Conservation (phyloP, 306 rosid genomes). For the Betula pendula region DNA sequence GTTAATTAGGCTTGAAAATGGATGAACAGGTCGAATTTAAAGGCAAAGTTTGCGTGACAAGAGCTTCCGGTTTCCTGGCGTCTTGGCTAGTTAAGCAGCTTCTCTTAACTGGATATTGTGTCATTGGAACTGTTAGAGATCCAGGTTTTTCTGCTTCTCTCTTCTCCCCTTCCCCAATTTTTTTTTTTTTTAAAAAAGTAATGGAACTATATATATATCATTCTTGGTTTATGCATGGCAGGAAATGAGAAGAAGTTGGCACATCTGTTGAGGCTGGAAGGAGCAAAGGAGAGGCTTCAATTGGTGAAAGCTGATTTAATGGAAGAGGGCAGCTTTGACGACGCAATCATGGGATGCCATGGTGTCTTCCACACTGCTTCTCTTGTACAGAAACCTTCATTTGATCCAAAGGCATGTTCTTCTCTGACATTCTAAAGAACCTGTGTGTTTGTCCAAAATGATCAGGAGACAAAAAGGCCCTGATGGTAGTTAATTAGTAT, state of each 20-base stretch:
- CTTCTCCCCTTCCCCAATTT: no score
- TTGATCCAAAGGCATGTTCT: conserved; percentile 66
- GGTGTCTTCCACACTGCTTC: conserved; percentile 94
- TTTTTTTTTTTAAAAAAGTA: no score
- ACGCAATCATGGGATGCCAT: conserved; percentile 71
- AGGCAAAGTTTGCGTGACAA: conserved; percentile 79
- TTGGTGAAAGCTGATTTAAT: conserved; percentile 72
- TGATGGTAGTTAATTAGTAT: no score
- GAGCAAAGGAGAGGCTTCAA: conserved; percentile 71
- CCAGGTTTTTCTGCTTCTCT: conserved; percentile 45
- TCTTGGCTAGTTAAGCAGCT: conserved; percentile 79
- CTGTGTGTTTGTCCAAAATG: no score
- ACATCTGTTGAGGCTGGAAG: conserved; percentile 79
- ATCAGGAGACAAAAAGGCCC: no score
- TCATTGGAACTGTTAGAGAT: conserved; percentile 73
- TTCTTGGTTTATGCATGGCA: not conserved
- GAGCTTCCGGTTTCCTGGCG: conserved; percentile 87
- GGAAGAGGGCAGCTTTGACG: conserved; percentile 77
- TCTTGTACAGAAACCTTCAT: conserved; percentile 58
- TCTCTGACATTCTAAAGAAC: not conserved
- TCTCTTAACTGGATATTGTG: conserved; percentile 74
- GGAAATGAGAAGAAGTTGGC: conserved; percentile 64
- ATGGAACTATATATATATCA: not conserved
- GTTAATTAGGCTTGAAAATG: conserved; percentile 18
- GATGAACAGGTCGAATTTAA: conserved; percentile 37